Evolutionary conservation across 352 stramenopile species (phyloP).

Genomic region (Globisporangium iwayamae): DNA sequence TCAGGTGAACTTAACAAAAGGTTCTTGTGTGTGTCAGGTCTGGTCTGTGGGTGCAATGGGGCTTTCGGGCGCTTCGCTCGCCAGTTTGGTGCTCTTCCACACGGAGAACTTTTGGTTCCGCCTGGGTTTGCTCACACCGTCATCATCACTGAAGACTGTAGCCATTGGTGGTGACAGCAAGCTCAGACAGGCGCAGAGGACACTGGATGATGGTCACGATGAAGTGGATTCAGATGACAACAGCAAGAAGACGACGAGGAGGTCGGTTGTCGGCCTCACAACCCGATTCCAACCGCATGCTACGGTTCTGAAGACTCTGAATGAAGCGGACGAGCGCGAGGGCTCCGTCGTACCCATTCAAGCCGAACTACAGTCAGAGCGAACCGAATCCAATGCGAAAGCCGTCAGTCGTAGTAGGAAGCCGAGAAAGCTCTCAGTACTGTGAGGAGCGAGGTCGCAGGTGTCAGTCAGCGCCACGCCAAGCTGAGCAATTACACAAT

Average conservation of each 20-base stretch:
- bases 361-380: neutral
- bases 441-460: neutral
- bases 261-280: neutral
- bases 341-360: neutral
- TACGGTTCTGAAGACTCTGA: neutral
- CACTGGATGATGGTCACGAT: neutral
- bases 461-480: neutral
- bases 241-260: neutral
- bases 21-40: conserved; percentile 9
- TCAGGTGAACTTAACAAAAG: no score
- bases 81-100: conserved; percentile 41
- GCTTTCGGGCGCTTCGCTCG: conserved; percentile 33
- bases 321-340: neutral
- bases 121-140: conserved; percentile 14
- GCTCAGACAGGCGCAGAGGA: neutral
- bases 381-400: neutral
- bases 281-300: neutral
- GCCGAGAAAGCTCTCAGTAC: neutral
- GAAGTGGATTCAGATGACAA: neutral
- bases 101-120: conserved; percentile 53
- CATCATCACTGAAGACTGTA: neutral
- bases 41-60: conserved; percentile 60
- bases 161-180: neutral
- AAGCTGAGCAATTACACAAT: neutral
- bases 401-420: neutral